A percentile compares a stretch with the other conserved stretches of the same genome.
These are phyloP conservation scores for Dioscorea alata DNA, from an alignment of 106 monocot genomes.

Conservation along the genomic window DNA sequence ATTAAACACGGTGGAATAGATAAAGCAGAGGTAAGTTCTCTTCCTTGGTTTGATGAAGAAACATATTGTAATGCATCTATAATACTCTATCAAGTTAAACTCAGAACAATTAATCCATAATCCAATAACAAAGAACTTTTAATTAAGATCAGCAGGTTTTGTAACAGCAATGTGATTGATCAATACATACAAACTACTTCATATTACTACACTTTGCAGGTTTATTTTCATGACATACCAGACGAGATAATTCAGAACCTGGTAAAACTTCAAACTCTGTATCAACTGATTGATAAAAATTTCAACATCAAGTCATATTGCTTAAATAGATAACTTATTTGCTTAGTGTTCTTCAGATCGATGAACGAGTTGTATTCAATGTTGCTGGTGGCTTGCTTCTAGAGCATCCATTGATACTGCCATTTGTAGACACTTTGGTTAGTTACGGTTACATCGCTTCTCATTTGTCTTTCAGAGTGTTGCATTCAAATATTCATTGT, in stretches of 20 bases:
- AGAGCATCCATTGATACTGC: conserved; percentile 68
- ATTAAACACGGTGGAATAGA: conserved; percentile 16
- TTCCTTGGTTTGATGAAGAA: not conserved
- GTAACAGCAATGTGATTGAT: too few relatives aligned
- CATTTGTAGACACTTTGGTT: conserved; percentile 85
- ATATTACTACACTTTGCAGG: conserved; percentile 32
- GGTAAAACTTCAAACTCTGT: conserved; percentile 33
- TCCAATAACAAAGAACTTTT: too few relatives aligned
- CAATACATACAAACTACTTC: too few relatives aligned
- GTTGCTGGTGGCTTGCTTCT: conserved; percentile 82
- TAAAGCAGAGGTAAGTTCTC: conserved; percentile 65
- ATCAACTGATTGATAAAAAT: not conserved
- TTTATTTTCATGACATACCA: conserved; percentile 89
- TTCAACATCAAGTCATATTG: not conserved
- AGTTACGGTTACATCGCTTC: not conserved
- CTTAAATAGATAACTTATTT: not conserved
- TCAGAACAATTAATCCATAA: too few relatives aligned
- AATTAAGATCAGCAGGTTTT: too few relatives aligned
- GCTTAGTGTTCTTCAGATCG: conserved; percentile 38
- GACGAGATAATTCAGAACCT: conserved; percentile 64
- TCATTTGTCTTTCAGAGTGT: not conserved
- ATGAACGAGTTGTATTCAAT: conserved; percentile 66
- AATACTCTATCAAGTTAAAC: too few relatives aligned
- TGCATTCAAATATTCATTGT: too few relatives aligned
- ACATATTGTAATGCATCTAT: too few relatives aligned